These are phyloP conservation scores for Coemansia sp. DNA, from an alignment of 192 early-diverging fungal species.

Conservation along the genomic window DNA sequence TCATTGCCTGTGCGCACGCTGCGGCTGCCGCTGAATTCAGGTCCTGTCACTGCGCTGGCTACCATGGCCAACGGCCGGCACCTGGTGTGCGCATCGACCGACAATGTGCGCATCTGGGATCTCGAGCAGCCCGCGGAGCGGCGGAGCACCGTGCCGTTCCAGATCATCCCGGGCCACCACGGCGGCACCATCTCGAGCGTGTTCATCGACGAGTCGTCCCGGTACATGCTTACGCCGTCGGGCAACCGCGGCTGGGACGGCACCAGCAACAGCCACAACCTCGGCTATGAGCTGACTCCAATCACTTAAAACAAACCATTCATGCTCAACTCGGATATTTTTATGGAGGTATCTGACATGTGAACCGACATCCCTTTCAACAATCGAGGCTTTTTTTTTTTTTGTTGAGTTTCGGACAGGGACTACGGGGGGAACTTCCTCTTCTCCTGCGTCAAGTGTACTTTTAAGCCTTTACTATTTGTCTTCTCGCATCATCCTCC, in stretches of 20 bases:
- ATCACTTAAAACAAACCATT: neutral
- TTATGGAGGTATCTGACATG: neutral
- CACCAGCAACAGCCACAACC: constrained; percentile 74
- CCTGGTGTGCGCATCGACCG: constrained; percentile 87
- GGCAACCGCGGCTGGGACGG: constrained; percentile 99
- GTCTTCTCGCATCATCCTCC: neutral
- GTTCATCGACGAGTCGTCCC: constrained; percentile 69
- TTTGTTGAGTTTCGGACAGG: neutral
- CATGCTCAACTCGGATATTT: neutral
- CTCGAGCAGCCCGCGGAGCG: constrained; percentile 56
- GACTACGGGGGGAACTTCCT: neutral
- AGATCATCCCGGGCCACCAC: constrained; percentile 93
- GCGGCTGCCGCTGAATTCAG: constrained; percentile 86
- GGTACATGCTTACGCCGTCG: constrained; percentile 88
- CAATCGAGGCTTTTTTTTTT: neutral
- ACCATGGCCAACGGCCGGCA: constrained; percentile 80
- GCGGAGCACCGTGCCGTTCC: constrained; percentile 74
- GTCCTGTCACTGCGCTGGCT: constrained; percentile 79
- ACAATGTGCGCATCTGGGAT: constrained; percentile 95
- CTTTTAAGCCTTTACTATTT: neutral
- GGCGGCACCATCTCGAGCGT: constrained; percentile 76
- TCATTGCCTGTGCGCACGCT: constrained; percentile 71
- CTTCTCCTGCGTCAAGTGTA: neutral
- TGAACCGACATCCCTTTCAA: neutral
- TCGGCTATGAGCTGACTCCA: constrained; percentile 83